Evolutionary conservation across 345 rosid species (phyloP), one percentile per base, ranked within the genome.

Genomic region (Eucalyptus erythrocorys): DNA sequence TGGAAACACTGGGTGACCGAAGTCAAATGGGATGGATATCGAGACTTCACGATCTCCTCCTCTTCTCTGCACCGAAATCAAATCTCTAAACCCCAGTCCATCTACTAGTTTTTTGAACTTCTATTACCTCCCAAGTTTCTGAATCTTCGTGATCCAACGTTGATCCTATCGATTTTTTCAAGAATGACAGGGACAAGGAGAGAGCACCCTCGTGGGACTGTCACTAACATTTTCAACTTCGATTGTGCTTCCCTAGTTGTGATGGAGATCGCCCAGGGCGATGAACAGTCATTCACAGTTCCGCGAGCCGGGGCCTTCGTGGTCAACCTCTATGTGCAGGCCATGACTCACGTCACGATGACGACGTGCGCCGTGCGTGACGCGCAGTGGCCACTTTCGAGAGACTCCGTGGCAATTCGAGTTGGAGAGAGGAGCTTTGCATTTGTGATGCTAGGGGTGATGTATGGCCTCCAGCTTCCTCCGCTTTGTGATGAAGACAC

Each of bases 391-490:
- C 89, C 87, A 14, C 40, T 86, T 17, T 53, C 90, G 32, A 88
- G 84, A 57, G 90, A 90, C 68, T 64, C 91, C 59, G 85, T 88
- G 4, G 81, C 66, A 6, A 22, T 88, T 45, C 24, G 90, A 8
- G 47, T 88, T 42, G 87, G 90, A 24, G 21, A 42, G 64, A 88
- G 90, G 64, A 82, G 87, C 88, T 88, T 90, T 27, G 87, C 88
- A 8, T 86, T 86, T 45, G 87, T 57, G 59, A 81, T 88, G 88
- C 87, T 85, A 5, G 87, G 90, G 37, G 79, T 90, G 6, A n/a
- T 88, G n/a, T 90, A 59, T 37, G 91, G 90, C 43, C n/a, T 90
- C 13, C 91, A 88, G 48, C 80, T 90, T 47, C 53, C 88, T 50
- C 61, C 81, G 13, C 45, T 43, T 1, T 59, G 88, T 14, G 17